Evolutionary conservation across 1,139 yeast genomes (phyloP).

Genomic region (Protomyces inundatus): DNA sequence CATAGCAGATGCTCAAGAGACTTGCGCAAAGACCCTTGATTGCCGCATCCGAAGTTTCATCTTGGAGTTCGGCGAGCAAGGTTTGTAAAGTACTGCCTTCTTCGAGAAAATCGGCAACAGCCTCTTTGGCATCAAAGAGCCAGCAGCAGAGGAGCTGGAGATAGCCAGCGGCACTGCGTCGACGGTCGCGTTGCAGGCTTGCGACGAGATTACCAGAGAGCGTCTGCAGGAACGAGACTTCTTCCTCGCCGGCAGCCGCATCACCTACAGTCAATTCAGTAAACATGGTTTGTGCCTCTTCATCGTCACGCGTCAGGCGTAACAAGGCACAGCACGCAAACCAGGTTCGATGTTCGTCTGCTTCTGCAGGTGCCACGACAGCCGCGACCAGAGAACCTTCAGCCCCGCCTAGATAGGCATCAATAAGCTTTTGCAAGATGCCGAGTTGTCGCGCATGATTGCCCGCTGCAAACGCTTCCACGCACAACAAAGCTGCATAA

Average conservation of each 20-base stretch:
- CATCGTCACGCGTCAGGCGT: constrained; percentile 54
- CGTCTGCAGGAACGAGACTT: constrained; percentile 69
- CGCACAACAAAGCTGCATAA: constrained; percentile 22
- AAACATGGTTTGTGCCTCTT: constrained; percentile 50
- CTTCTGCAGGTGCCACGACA: constrained; percentile 46
- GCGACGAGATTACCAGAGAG: constrained; percentile 70
- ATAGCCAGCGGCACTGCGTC: constrained; percentile 48
- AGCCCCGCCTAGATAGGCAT: constrained; percentile 39
- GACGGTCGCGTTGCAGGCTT: constrained; percentile 41
- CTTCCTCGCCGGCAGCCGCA: constrained; percentile 65
- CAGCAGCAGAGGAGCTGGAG: constrained; percentile 68
- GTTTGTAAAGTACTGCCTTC: constrained; percentile 65
- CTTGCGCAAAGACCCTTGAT: constrained; percentile 73
- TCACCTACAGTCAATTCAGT: constrained; percentile 58
- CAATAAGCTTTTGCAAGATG: constrained; percentile 62
- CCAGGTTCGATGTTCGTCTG: constrained; percentile 81
- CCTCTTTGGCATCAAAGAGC: constrained; percentile 70
- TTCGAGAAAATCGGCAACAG: constrained; percentile 69
- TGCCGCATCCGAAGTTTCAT: constrained; percentile 53
- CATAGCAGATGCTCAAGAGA: constrained; percentile 72
- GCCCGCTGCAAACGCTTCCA: constrained; percentile 49
- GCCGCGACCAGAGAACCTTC: constrained; percentile 24
- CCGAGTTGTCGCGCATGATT: constrained; percentile 56
- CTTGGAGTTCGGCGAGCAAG: constrained; percentile 50
- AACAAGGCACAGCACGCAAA: constrained; percentile 68